phyloP scores from a whole-genome alignment of 805 yeast genomes.

The Metschnikowia proteae region DNA sequence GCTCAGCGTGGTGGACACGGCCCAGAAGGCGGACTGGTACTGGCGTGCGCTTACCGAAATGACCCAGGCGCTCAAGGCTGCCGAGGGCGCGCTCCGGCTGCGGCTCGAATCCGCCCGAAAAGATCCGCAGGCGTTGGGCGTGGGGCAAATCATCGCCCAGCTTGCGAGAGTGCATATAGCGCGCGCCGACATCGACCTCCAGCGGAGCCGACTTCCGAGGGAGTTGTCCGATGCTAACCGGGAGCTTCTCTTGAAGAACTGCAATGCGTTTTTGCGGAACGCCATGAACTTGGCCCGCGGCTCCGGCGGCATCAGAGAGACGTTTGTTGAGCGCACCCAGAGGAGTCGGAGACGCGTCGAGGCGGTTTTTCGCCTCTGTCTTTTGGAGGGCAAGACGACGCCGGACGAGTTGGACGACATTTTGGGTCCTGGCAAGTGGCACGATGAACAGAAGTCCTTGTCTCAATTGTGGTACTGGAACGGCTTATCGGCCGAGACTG shows the following conservation, averaged over 20 bases:
- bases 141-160: conserved; percentile 33
- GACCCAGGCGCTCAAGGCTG: conserved; percentile 34
- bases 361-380: conserved; percentile 43
- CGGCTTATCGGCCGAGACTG: not conserved
- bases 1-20: not conserved
- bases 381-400: conserved; percentile 32
- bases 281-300: conserved; percentile 43
- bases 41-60: conserved; percentile 43
- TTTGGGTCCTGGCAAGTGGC: conserved; percentile 31
- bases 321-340: conserved; percentile 38
- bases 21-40: conserved; percentile 16
- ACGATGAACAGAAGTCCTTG: conserved; percentile 23
- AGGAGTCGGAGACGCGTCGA: conserved; percentile 43
- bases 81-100: conserved; percentile 31
- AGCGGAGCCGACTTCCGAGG: conserved; percentile 35
- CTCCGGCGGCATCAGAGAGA: conserved; percentile 51
- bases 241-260: conserved; percentile 34
- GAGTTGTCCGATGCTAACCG: conserved; percentile 30
- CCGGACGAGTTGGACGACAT: conserved; percentile 13
- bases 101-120: conserved; percentile 1
- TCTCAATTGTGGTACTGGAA: conserved; percentile 27
- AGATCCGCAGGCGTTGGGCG: conserved; percentile 18
- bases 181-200: conserved; percentile 51
- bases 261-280: conserved; percentile 42
- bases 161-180: conserved; percentile 44